A percentile compares a stretch with the other conserved stretches of the same genome.
phyloP scores from a whole-genome alignment of 306 rosid species.

The Mimosa pudica region DNA sequence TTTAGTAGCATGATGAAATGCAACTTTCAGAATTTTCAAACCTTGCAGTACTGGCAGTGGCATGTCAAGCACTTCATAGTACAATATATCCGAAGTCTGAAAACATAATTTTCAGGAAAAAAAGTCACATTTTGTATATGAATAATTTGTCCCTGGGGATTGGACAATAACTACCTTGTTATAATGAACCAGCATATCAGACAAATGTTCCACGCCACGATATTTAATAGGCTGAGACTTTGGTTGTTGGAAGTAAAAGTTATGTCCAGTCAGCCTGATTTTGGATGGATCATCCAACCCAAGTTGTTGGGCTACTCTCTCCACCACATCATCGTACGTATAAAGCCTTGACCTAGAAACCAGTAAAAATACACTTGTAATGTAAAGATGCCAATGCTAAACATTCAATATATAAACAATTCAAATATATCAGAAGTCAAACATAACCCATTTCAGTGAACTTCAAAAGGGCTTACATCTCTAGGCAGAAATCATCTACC shows the following conservation, averaged over 20 bases:
- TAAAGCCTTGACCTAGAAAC: constrained; percentile 73
- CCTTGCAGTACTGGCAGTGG: constrained; percentile 94
- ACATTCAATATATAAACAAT: background rate
- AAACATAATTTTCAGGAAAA: constrained; percentile 20
- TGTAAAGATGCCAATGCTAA: constrained; percentile 29
- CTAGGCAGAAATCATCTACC: constrained; percentile 81
- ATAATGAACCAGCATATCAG: constrained; percentile 89
- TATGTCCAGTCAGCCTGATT: constrained; percentile 82
- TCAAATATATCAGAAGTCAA: background rate
- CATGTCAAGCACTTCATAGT: constrained; percentile 88
- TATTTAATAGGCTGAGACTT: constrained; percentile 87
- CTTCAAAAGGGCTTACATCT: constrained; percentile 59
- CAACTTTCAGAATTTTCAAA: constrained; percentile 82
- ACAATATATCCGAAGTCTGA: constrained; percentile 83
- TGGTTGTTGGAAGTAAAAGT: constrained; percentile 90
- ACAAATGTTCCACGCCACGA: constrained; percentile 75
- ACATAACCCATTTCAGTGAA: constrained; percentile 29
- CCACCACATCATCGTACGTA: constrained; percentile 87
- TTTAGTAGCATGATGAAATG: constrained; percentile 79
- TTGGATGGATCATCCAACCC: constrained; percentile 81
- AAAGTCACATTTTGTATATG: constrained; percentile 7
- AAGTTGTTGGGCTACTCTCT: constrained; percentile 77
- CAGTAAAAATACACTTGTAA: constrained; percentile 17
- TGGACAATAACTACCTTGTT: constrained; percentile 63
- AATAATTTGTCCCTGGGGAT: constrained; percentile 22